Evolutionary conservation across 345 rosid genomes (phyloP).

Genomic region (Raphanus raphanistrum): DNA sequence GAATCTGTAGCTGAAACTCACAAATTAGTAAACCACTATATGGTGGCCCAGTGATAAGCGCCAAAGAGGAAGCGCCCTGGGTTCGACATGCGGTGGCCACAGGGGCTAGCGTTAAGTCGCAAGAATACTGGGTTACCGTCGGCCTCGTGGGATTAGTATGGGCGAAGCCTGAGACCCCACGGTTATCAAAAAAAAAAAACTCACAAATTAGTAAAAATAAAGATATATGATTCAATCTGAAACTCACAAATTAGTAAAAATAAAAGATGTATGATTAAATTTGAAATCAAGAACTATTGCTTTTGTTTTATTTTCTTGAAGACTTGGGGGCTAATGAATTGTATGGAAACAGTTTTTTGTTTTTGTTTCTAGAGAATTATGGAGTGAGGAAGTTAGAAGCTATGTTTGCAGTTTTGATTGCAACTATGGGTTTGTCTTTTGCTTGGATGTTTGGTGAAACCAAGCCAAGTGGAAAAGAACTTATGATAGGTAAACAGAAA

Average conservation of each 20-base stretch:
- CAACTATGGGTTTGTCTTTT: conserved; percentile 77
- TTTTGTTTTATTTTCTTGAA: background rate
- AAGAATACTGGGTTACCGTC: too few species aligned
- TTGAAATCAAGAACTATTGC: background rate
- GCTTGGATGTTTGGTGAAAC: conserved; percentile 92
- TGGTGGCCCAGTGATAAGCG: too few species aligned
- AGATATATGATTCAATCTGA: too few species aligned
- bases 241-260: background rate
- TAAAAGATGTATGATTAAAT: background rate
- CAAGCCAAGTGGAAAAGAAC: conserved; percentile 80
- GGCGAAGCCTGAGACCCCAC: too few species aligned
- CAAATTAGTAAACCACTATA: too few species aligned
- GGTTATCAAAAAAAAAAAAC: too few species aligned
- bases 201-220: too few species aligned
- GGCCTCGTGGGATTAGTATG: too few species aligned
- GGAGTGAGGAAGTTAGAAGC: conserved; percentile 88
- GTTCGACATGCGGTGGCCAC: too few species aligned
- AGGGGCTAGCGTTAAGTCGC: too few species aligned
- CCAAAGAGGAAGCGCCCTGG: too few species aligned
- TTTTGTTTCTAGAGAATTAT: conserved; percentile 76
- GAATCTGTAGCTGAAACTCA: too few species aligned
- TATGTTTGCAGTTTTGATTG: conserved; percentile 73
- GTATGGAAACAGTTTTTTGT: conserved; percentile 63
- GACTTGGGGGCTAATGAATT: conserved; percentile 20
- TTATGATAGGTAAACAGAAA: conserved; percentile 57